Conservation (phyloP, 352 stramenopile species). For the Pythium sp. region DNA sequence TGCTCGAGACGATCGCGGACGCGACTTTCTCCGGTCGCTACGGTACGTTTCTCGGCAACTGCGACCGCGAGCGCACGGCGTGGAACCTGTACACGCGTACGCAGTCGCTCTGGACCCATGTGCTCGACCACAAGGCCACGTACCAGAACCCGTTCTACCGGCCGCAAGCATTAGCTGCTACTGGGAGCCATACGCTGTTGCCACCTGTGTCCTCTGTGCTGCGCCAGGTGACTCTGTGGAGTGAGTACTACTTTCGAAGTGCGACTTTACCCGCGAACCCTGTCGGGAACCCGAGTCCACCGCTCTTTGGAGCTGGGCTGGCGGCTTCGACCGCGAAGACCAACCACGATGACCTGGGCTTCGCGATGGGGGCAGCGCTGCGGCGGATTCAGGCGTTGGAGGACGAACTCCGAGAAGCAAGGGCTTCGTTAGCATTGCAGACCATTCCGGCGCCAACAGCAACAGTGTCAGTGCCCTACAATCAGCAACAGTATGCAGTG, state of each 20-base stretch:
- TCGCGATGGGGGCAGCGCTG: slow-evolving; percentile 52
- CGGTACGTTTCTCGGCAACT: slow-evolving; percentile 88
- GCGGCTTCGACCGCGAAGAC: slow-evolving; percentile 15
- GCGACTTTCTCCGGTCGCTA: slow-evolving; percentile 71
- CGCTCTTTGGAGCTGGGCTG: slow-evolving; percentile 27
- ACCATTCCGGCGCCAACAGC: background rate
- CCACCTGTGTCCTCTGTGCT: slow-evolving; percentile 53
- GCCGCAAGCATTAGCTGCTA: slow-evolving; percentile 13
- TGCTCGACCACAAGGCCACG: slow-evolving; percentile 39
- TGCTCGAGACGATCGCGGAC: slow-evolving; percentile 74
- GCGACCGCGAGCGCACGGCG: slow-evolving; percentile 62
- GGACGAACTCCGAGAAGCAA: slow-evolving; percentile 37
- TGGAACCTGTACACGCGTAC: slow-evolving; percentile 57
- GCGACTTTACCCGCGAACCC: slow-evolving; percentile 40
- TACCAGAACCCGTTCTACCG: slow-evolving; percentile 80
- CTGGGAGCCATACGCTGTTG: slow-evolving; percentile 40
- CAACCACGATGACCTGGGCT: slow-evolving; percentile 51
- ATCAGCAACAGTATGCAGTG: background rate
- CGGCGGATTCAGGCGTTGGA: slow-evolving; percentile 53
- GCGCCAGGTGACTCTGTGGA: slow-evolving; percentile 78
- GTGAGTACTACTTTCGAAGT: slow-evolving; percentile 74
- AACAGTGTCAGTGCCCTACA: background rate
- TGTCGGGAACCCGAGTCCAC: slow-evolving; percentile 41
- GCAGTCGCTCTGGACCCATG: slow-evolving; percentile 63
- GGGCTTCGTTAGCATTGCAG: background rate